Conservation (phyloP, 805 yeast species). For the Ogataea populi-albae region DNA sequence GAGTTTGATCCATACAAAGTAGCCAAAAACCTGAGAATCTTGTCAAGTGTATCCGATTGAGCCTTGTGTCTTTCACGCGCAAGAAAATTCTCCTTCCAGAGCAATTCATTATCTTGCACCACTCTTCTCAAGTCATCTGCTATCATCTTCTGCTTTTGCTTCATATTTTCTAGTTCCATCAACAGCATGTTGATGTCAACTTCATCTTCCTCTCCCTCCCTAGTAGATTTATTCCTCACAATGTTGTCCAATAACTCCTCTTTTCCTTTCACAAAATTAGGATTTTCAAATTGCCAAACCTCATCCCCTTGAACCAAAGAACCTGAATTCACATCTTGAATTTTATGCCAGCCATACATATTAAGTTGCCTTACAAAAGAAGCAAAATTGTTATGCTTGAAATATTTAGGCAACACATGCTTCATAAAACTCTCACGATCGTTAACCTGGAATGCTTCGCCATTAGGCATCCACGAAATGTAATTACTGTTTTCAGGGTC, state of each 20-base stretch:
- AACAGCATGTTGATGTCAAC: constrained; percentile 54
- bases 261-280: constrained; percentile 69
- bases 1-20: constrained; percentile 71
- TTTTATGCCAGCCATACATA: constrained; percentile 99
- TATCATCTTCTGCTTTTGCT: constrained; percentile 73
- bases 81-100: constrained; percentile 86
- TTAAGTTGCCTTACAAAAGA: constrained; percentile 93
- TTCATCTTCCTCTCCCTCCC: constrained; percentile 41
- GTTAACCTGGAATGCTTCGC: constrained; percentile 77
- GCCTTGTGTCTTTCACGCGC: constrained; percentile 82
- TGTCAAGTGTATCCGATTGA: constrained; percentile 85
- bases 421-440: constrained; percentile 85
- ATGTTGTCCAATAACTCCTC: constrained; percentile 86
- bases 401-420: constrained; percentile 81
- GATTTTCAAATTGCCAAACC: constrained; percentile 84
- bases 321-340: constrained; percentile 85
- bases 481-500: constrained; percentile 66
- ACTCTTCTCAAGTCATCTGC: constrained; percentile 82
- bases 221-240: constrained; percentile 62
- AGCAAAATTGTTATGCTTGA: constrained; percentile 93
- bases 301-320: constrained; percentile 68
- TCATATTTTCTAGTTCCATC: constrained; percentile 71
- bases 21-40: constrained; percentile 83
- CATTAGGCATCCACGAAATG: constrained; percentile 84
- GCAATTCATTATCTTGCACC: constrained; percentile 78